Base-by-base conservation (phyloP, 2,329 filamentous ascomycete genomes). In the Colletotrichum cuscutae region DNA sequence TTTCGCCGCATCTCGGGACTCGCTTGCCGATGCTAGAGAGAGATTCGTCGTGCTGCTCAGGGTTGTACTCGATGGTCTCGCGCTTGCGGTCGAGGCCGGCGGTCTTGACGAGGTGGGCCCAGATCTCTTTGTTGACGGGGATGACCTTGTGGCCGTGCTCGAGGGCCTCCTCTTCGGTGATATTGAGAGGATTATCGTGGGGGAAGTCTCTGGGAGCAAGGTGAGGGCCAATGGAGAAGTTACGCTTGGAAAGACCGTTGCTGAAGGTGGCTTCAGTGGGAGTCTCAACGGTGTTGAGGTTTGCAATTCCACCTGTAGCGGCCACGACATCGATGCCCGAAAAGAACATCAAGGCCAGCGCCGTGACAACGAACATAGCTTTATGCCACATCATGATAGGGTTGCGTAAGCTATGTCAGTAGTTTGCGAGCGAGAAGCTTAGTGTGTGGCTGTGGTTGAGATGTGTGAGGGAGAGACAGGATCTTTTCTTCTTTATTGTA, bases 121-220 rank as follows among this genome's bases (percentile, higher is more conserved):
- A 72, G 24, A 68, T 65, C 12, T 54, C 65, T 9, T n/a, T n/a
- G 22, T 72, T 52, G 65, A 72, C 54, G 15, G 69, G 69, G 9
- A 72, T 69, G 13, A 72, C 4, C 52, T 63, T 72, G 30, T 69
- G 61, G 42, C 59, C 70, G n/a, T 42, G 24, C 65, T 64, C 26
- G 65, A 46, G 59, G 11, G 70, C 70, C 24, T 72, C 28, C 32
- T 72, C 53, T 53, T 72, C 70, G 24, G 65, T 72, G 37, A 69
- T 42, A n/a, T 69, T 59, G 6, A 69, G 56, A 11, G 70, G 59
- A 4, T 64, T 72, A 2, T 72, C 59, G 19, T 59, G 53, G 32
- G 59, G 65, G 7, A 72, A 69, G 13, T 53, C 59, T 37, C 26
- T 54, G 22, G 70, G 59, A n/a, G 53, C 58, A n/a, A 69, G 65